phyloP scores from a whole-genome alignment of 148 eudicot genomes.

The Amaranthus cruentus region DNA sequence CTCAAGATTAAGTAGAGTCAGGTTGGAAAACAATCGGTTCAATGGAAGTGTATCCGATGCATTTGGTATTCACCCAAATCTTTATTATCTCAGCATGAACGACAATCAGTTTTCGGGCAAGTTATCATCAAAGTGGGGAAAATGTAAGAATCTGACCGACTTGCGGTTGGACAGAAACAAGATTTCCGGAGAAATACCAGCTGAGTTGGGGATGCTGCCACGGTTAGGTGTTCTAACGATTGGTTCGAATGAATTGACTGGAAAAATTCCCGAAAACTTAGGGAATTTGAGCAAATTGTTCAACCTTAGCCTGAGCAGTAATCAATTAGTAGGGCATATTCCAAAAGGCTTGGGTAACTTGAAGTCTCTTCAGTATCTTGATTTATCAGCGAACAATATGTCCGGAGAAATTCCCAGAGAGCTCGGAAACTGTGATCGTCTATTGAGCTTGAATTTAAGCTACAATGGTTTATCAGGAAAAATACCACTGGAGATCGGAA shows the following conservation, averaged over 20 bases:
- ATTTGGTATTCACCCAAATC: conserved; percentile 60
- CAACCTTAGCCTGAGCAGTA: conserved; percentile 51
- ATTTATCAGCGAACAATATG: conserved; percentile 58
- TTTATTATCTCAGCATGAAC: conserved; percentile 43
- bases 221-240: conserved; percentile 23
- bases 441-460: conserved; percentile 58
- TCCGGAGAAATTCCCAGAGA: conserved; percentile 45
- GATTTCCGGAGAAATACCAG: conserved; percentile 41
- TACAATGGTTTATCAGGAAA: conserved; percentile 53
- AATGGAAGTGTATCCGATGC: conserved; percentile 58
- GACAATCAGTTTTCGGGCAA: conserved; percentile 63
- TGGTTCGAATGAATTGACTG: conserved; percentile 28
- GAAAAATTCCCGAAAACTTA: conserved; percentile 39
- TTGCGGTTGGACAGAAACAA: conserved; percentile 37
- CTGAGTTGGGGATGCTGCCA: conserved; percentile 31
- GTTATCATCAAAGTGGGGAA: conserved; percentile 56
- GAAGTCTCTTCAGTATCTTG: conserved; percentile 47
- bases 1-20: conserved; percentile 45
- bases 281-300: conserved; percentile 37
- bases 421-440: conserved; percentile 41
- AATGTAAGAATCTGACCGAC: conserved; percentile 44
- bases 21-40: conserved; percentile 69
- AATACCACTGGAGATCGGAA: conserved; percentile 60
- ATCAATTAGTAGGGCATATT: conserved; percentile 50
- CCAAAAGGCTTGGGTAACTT: conserved; percentile 51